phyloP scores from a whole-genome alignment of 805 yeast species.

The Candida krabiensis region DNA sequence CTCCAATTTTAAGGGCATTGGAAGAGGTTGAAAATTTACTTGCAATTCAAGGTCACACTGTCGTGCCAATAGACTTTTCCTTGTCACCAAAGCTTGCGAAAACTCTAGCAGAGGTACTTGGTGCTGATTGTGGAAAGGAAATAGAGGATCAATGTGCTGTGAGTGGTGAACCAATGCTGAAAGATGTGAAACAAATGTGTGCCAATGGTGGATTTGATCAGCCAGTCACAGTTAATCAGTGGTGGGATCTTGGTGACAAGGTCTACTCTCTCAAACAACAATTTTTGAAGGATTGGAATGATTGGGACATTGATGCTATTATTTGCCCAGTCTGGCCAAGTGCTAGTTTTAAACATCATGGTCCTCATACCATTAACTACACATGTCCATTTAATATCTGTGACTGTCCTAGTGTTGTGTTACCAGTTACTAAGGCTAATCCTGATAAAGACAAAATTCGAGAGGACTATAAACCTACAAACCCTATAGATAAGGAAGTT shows the following conservation, averaged over 20 bases:
- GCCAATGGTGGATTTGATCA: neutral
- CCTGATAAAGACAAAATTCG: conserved; percentile 36
- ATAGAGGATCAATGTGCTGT: conserved; percentile 16
- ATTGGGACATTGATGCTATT: conserved; percentile 39
- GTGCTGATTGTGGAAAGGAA: conserved; percentile 43
- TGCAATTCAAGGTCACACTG: conserved; percentile 38
- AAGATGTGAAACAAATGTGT: conserved; percentile 6
- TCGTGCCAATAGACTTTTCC: conserved; percentile 48
- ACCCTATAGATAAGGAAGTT: conserved; percentile 44
- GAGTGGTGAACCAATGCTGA: conserved; percentile 27
- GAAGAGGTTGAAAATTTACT: conserved; percentile 27
- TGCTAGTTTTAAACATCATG: conserved; percentile 35
- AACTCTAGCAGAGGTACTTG: conserved; percentile 34
- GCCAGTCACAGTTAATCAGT: conserved; percentile 24
- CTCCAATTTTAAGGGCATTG: conserved; percentile 51
- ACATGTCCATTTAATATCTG: conserved; percentile 53
- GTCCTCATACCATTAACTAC: conserved; percentile 39
- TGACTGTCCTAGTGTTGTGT: conserved; percentile 49
- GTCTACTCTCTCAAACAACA: conserved; percentile 33
- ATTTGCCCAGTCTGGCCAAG: conserved; percentile 46
- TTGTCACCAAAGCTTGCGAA: conserved; percentile 32
- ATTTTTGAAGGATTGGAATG: conserved; percentile 36
- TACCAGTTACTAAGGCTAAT: conserved; percentile 62
- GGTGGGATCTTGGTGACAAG: conserved; percentile 42
- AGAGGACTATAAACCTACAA: conserved; percentile 30